Percentiles rank a stretch among this genome's conserved stretches.
Conservation (phyloP, 495 filamentous ascomycete species). For the Terfezia claveryi region DNA sequence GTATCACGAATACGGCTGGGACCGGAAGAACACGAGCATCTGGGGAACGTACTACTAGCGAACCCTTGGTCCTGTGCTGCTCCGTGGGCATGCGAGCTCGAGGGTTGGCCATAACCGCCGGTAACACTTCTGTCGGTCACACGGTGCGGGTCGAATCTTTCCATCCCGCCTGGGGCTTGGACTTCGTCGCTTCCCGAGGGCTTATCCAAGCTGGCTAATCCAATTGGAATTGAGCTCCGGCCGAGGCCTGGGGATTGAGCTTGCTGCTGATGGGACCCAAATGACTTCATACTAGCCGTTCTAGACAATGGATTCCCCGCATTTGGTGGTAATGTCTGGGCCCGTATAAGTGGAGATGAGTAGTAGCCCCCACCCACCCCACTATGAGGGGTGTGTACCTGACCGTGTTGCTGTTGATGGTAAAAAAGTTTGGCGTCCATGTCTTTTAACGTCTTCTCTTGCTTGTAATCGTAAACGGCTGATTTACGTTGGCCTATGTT, state of each 20-base stretch:
- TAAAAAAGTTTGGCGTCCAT: constrained; percentile 88
- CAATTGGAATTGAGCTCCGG: not conserved
- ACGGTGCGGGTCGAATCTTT: not conserved
- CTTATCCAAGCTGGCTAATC: not conserved
- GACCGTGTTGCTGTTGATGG: constrained; percentile 57
- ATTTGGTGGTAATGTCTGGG: constrained; percentile 24
- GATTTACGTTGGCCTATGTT: constrained; percentile 11
- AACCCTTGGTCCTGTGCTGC: too few species aligned
- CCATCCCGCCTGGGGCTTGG: not conserved
- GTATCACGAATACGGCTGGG: not conserved
- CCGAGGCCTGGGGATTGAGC: constrained; percentile 14
- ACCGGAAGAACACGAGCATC: too few species aligned
- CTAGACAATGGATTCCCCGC: constrained; percentile 21
- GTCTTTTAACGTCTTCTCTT: constrained; percentile 72
- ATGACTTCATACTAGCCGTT: constrained; percentile 23
- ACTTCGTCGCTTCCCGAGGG: not conserved
- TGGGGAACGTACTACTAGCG: too few species aligned
- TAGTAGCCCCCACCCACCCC: constrained; percentile 23
- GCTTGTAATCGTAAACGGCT: constrained; percentile 20
- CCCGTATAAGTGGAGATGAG: constrained; percentile 29
- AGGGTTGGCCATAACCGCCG: not conserved
- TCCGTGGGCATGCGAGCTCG: too few species aligned
- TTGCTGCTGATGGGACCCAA: constrained; percentile 17
- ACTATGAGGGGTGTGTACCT: constrained; percentile 20
- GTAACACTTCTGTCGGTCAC: not conserved